Base-by-base conservation (phyloP, 2,329 filamentous ascomycete species). In the Onygenales sp. region DNA sequence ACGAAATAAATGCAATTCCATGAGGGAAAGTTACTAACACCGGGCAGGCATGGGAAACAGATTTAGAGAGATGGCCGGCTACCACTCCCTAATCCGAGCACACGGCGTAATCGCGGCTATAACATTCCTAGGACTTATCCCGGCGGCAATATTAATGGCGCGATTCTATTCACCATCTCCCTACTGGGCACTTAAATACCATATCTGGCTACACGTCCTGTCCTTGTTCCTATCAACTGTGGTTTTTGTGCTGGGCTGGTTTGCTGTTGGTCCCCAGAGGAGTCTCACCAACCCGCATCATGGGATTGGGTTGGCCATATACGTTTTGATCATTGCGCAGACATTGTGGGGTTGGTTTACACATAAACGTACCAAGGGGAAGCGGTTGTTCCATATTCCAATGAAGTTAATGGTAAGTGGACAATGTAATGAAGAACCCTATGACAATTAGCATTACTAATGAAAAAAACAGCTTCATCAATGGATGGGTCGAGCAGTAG, bases 401-500 rank as follows among this genome's bases (percentile, higher is more conserved):
- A 64, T 84, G 44, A 83, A 77, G 59, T 66, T 81, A 37, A 79
- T 82, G 70, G 77, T 81, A 69, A 61, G 74, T 32, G 36, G 8
- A 33, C 8, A 7, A 37, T 11, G 34, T 17, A 11, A 14, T 27
- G 21, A 44, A 9, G 10, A 33, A n/a, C 36, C 10, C 10, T 40
- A 8, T 33, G n/a, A n/a, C 9, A 2, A 37, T 40, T 67, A 27
- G 10, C 52, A 14, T 27, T 42, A 8, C 36, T 21, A 39, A 53
- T 10, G 6, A 5, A 13, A 52, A 27, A 74, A 49, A 78, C 77
- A 87, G 77, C 69, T 97, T 42, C 93, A 98, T 71, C 87, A 91
- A 65, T 96, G 93, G 89, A 72, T 87, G 14, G 93, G 93, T 14
- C 79, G 91, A 54, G 74, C 81, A 0, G 82, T 92, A 61, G 86